Conservation (phyloP, 2,329 filamentous ascomycete genomes). For the Aspergillus proliferans region DNA sequence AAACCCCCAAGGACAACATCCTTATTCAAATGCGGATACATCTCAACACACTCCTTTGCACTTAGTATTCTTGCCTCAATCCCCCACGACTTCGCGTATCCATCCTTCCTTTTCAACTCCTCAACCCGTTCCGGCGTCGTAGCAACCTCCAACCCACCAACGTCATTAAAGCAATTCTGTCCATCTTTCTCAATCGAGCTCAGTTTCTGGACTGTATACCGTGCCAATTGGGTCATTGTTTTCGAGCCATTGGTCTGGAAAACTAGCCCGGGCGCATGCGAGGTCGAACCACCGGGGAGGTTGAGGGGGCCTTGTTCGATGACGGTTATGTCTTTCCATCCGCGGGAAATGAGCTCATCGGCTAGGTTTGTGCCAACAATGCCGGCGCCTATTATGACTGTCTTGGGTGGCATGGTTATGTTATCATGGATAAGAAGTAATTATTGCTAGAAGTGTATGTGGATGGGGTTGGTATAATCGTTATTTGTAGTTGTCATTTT, state of each 20-base stretch:
- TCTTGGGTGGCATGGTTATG: slow-evolving; percentile 27
- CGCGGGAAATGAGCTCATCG: slow-evolving; percentile 56
- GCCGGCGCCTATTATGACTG: slow-evolving; percentile 58
- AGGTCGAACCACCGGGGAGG: slow-evolving; percentile 61
- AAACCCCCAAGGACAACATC: slow-evolving; percentile 53
- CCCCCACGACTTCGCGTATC: slow-evolving; percentile 57
- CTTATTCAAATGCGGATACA: slow-evolving; percentile 52
- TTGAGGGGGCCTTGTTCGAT: slow-evolving; percentile 58
- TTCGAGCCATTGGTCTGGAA: slow-evolving; percentile 52
- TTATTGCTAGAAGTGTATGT: background rate
- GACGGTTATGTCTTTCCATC: slow-evolving; percentile 60
- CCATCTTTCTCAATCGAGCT: slow-evolving; percentile 46
- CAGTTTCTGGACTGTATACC: slow-evolving; percentile 58
- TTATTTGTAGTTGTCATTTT: too few species aligned
- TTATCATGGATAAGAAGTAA: background rate
- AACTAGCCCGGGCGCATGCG: slow-evolving; percentile 58
- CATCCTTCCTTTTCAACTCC: slow-evolving; percentile 58
- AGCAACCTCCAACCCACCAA: slow-evolving; percentile 58
- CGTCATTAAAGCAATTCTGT: slow-evolving; percentile 53
- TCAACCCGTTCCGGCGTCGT: slow-evolving; percentile 54
- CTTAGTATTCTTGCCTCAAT: slow-evolving; percentile 50
- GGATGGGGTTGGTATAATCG: too few species aligned
- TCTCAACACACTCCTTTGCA: slow-evolving; percentile 46
- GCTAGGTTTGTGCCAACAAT: slow-evolving; percentile 60
- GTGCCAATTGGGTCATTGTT: slow-evolving; percentile 51